A percentile compares a stretch with the other conserved stretches of the same genome.
Evolutionary conservation across 495 filamentous ascomycete genomes (phyloP).

Genomic region (Penicillium atrosanguineum): DNA sequence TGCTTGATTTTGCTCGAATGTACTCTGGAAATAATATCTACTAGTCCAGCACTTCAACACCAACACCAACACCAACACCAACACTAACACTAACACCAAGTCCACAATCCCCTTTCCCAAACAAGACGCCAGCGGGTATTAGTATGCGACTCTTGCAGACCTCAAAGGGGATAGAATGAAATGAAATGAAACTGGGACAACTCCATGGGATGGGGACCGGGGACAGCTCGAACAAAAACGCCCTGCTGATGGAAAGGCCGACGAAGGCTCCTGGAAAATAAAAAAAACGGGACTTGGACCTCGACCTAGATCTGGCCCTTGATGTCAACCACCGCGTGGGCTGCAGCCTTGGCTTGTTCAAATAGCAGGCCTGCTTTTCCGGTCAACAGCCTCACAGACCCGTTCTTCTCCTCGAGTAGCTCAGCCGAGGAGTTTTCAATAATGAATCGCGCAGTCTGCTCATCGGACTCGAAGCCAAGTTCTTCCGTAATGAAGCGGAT

Average conservation of each 20-base stretch:
- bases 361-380: constrained; percentile 69
- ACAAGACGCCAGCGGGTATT: constrained; percentile 12
- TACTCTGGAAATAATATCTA: constrained; percentile 4
- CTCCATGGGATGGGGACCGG: background rate
- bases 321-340: constrained; percentile 87
- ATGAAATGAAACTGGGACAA: constrained; percentile 8
- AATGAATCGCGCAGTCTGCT: constrained; percentile 86
- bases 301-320: constrained; percentile 85
- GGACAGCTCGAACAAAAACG: background rate
- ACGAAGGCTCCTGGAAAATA: background rate
- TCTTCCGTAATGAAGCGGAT: constrained; percentile 93
- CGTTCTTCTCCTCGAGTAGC: constrained; percentile 74
- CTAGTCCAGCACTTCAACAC: background rate
- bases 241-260: too few relatives aligned
- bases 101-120: background rate
- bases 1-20: background rate
- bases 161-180: constrained; percentile 5
- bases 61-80: background rate
- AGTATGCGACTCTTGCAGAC: constrained; percentile 9
- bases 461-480: constrained; percentile 89
- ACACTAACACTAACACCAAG: background rate
- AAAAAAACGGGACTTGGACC: constrained; percentile 1
- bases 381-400: constrained; percentile 70
- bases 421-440: constrained; percentile 70
- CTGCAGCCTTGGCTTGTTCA: constrained; percentile 64